Evolutionary conservation across 2,329 filamentous ascomycete species (phyloP).

Genomic region (Paraphaeosphaeria sporulosa): DNA sequence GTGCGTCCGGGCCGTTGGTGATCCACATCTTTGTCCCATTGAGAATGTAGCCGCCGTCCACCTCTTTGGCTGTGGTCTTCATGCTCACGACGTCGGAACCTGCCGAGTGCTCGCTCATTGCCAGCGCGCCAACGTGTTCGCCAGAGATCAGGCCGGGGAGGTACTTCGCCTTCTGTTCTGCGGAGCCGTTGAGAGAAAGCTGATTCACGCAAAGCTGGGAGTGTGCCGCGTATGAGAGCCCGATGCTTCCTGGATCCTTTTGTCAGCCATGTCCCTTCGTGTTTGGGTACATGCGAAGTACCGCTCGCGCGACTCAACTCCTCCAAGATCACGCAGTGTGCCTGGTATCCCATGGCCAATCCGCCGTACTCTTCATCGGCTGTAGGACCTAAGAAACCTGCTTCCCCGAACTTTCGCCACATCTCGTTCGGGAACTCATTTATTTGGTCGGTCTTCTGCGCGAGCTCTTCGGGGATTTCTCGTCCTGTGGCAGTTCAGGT

Average conservation of each 20-base stretch:
- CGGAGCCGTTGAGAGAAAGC: conserved; percentile 84
- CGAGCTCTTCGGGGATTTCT: conserved; percentile 85
- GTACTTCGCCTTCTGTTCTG: conserved; percentile 80
- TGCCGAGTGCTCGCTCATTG: conserved; percentile 92
- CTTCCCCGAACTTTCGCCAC: conserved; percentile 93
- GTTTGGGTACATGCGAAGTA: conserved; percentile 25
- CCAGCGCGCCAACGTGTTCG: conserved; percentile 82
- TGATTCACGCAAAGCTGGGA: conserved; percentile 97
- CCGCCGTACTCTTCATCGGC: conserved; percentile 93
- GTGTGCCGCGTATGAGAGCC: conserved; percentile 92
- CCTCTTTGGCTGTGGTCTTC: conserved; percentile 82
- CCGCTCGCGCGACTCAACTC: conserved; percentile 88
- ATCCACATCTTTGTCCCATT: conserved; percentile 99
- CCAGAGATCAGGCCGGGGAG: conserved; percentile 84
- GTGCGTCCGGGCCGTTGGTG: conserved; percentile 95
- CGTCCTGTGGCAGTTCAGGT: conserved; percentile 60
- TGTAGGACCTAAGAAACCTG: conserved; percentile 89
- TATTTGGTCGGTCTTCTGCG: conserved; percentile 79
- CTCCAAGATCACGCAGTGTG: conserved; percentile 94
- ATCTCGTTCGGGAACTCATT: conserved; percentile 91
- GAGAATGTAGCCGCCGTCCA: conserved; percentile 84
- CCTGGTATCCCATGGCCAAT: conserved; percentile 91
- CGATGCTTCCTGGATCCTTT: conserved; percentile 67
- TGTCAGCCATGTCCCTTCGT: not conserved
- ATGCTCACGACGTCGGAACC: conserved; percentile 96